These are phyloP conservation scores for Chaetomidium leptoderma DNA, from an alignment of 495 filamentous ascomycete species.

Conservation along the genomic window DNA sequence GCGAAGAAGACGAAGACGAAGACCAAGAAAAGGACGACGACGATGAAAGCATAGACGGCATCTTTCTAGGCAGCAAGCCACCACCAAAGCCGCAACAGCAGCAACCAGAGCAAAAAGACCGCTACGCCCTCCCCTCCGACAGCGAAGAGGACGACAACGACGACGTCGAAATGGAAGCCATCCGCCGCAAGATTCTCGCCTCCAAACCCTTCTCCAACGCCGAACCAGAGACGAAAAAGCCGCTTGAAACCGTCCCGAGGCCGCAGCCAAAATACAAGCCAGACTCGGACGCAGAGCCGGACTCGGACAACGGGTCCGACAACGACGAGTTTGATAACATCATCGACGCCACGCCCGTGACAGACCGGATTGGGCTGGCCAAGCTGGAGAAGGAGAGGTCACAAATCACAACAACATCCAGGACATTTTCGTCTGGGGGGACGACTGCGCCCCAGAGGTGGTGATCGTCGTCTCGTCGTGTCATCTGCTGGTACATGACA, in stretches of 20 bases:
- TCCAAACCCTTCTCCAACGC: slow-evolving; percentile 82
- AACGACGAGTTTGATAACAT: slow-evolving; percentile 72
- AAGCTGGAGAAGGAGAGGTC: slow-evolving; percentile 46
- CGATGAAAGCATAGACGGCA: slow-evolving; percentile 43
- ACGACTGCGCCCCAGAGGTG: slow-evolving; percentile 31
- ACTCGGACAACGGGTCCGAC: slow-evolving; percentile 57
- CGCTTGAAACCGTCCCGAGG: slow-evolving; percentile 54
- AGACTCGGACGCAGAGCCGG: slow-evolving; percentile 70
- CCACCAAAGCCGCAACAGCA: slow-evolving; percentile 32
- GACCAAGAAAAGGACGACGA: slow-evolving; percentile 39
- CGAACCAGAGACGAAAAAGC: slow-evolving; percentile 43
- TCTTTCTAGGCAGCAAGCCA: slow-evolving; percentile 55
- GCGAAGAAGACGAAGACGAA: slow-evolving; percentile 35
- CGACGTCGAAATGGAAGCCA: slow-evolving; percentile 85
- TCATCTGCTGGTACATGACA: neutral
- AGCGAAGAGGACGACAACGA: slow-evolving; percentile 58
- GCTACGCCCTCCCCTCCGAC: slow-evolving; percentile 68
- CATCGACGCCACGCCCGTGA: slow-evolving; percentile 81
- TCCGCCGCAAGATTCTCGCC: slow-evolving; percentile 73
- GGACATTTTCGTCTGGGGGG: slow-evolving; percentile 29
- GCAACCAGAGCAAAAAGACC: slow-evolving; percentile 48
- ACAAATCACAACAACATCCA: slow-evolving; percentile 26
- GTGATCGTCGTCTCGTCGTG: slow-evolving; percentile 4
- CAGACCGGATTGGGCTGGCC: slow-evolving; percentile 65
- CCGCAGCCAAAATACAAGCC: slow-evolving; percentile 47